Conservation (phyloP, 768 basidiomycete species). For the Podaxis sp. region DNA sequence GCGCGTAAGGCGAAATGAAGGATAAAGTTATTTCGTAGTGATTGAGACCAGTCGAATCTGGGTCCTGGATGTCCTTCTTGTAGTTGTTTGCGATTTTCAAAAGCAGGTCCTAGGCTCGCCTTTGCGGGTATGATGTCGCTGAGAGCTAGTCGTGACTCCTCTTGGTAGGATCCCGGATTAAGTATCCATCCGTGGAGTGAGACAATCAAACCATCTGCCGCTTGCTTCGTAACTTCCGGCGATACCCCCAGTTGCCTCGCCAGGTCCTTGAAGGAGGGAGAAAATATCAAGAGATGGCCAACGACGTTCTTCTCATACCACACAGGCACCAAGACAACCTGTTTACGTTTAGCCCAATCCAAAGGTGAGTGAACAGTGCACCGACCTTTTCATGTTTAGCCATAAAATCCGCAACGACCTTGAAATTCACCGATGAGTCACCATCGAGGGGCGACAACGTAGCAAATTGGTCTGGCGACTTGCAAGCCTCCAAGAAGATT, state of each 20-base stretch:
- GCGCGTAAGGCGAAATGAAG: constrained; percentile 43
- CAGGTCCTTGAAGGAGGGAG: constrained; percentile 25
- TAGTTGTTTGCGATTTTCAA: neutral
- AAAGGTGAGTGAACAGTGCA: neutral
- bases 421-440: neutral
- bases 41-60: neutral
- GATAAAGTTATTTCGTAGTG: constrained; percentile 1
- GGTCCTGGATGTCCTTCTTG: constrained; percentile 2
- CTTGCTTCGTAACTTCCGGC: constrained; percentile 21
- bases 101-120: neutral
- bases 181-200: constrained; percentile 15
- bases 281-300: constrained; percentile 51
- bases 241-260: constrained; percentile 42
- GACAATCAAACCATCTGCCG: constrained; percentile 3
- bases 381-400: constrained; percentile 46
- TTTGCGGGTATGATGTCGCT: constrained; percentile 8
- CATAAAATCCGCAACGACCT: constrained; percentile 36
- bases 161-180: neutral
- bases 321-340: constrained; percentile 54
- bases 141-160: constrained; percentile 10
- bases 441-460: constrained; percentile 30
- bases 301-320: constrained; percentile 45
- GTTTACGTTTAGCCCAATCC: neutral
- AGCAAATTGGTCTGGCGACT: constrained; percentile 52
- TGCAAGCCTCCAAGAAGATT: constrained; percentile 48